Evolutionary conservation across 2,329 filamentous ascomycete genomes (phyloP), one percentile per base, ranked within the genome.

Genomic region (Penicillium occitanis): DNA sequence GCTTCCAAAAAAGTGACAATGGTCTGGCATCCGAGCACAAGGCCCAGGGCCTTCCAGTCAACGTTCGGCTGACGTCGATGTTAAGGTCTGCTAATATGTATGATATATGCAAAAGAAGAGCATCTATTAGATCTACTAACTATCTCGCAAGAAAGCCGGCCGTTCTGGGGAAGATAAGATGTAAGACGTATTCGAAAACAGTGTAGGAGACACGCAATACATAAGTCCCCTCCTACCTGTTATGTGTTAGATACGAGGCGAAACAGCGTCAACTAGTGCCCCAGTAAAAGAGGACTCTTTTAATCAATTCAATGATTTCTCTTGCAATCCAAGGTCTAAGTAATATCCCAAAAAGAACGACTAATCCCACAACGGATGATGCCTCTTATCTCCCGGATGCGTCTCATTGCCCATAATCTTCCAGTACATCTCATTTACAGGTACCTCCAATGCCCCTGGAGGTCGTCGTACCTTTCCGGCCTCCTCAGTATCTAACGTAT

Each of bases 381-480:
- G 66, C 14, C 30, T 67, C 25, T 67, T 65, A 60, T 67, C 62
- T 0, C 66, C 66, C 1, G 61, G 55, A 35, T 64, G 22, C 14
- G 62, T 65, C 35, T 61, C 66, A 57, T 68, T 64, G 2, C 67
- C 64, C 46, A 68, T 48, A 14, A 68, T 42, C 37, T 40, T 58
- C 61, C 65, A 68, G 30, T 68, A 67, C 40, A 60, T 63, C 25
- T 67, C 60, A 35, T 42, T 61, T 1, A 67, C 55, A 46, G 62
- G 58, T 8, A 62, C 59, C 40, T 67, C 60, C 5, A 25, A 17
- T 11, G 66, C 66, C 7, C 64, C 63, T 2, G 64, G 35, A 28
- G 68, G 68, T 30, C 62, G 61, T 14, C 61, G 58, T 3, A 67
- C 46, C 14, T 61, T 33, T 8, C 65, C 65, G 3, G 61, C 57